Evolutionary conservation across 768 basidiomycete genomes (phyloP), one percentile per base, ranked within the genome.

Genomic region (Myochromella boudieri): DNA sequence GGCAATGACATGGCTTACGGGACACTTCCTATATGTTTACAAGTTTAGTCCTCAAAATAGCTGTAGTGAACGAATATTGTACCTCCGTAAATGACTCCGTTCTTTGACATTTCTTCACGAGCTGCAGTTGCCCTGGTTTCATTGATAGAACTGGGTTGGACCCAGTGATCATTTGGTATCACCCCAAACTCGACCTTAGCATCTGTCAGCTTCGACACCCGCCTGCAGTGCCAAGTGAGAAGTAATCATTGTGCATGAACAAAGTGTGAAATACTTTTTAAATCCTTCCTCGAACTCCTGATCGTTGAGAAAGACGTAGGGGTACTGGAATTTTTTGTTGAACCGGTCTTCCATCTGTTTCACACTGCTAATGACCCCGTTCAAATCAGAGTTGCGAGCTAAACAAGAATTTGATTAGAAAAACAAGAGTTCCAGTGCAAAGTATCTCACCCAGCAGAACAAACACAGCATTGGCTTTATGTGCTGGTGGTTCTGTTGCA

Each of bases 291-390:
- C 71, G 60, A 93, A 93, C 0, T 74, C 71, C 52, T 83, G 74
- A 26, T 97, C 92, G 60, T 95, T 95, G 45, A 97, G 72, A 66
- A 95, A 91, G 31, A 88, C 83, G 60, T 89, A 95, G 12, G 89
- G 87, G 63, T 95, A 95, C 18, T 68, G 70, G 58, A 84, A 93
- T 61, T 86, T 85, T 51, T 82, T 80, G 74, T 99, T 99, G 72
- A 97, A 97, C 31, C 87, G 72, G 60, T 91, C 86, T 68, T 98
- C 95, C 68, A 89, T 76, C 61, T 85, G 82, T 59, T 84, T 81
- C 65, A 89, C 75, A 53, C 82, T 85, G 53, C 70, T 76, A 31
- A 83, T 57, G 42, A 87, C 77, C 4, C 81, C 80, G 41, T 73
- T 69, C 46, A 84, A 60, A 61, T 85, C 83, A 34, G 72, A 63